Conservation (phyloP, 495 filamentous ascomycete genomes). For the Podospora tetraspora region DNA sequence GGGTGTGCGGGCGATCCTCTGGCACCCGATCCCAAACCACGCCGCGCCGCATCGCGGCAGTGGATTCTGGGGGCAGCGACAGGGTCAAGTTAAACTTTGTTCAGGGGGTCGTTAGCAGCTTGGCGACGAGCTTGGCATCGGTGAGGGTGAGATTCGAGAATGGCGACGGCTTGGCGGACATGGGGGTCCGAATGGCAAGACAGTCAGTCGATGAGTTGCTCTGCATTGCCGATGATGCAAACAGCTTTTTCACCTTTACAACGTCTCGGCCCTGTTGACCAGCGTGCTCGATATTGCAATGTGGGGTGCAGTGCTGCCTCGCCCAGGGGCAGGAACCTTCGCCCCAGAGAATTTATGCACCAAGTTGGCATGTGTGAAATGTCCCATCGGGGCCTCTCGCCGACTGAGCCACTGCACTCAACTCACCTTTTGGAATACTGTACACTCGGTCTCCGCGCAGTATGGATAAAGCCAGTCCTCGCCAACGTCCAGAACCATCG, state of each 20-base stretch:
- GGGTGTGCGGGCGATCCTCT: not conserved
- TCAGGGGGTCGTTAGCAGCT: conserved; percentile 2
- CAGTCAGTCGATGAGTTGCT: not conserved
- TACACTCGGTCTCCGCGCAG: not conserved
- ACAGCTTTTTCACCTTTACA: not conserved
- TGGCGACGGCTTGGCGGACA: not conserved
- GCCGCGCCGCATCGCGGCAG: not conserved
- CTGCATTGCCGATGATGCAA: not conserved
- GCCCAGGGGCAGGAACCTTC: not conserved
- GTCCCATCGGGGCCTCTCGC: not conserved
- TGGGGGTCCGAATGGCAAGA: not conserved
- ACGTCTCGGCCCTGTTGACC: not conserved
- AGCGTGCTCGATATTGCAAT: not conserved
- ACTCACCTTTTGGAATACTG: not conserved
- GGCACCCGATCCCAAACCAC: not conserved
- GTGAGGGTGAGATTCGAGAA: not conserved
- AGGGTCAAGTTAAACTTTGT: conserved; percentile 6
- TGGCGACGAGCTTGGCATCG: conserved; percentile 1
- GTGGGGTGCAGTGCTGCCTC: not conserved
- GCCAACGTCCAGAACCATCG: no score
- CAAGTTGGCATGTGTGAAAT: not conserved
- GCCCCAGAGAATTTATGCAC: not conserved
- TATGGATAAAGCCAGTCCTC: not conserved
- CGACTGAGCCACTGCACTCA: not conserved
- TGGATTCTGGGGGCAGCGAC: not conserved